Evolutionary conservation across 768 basidiomycete species (phyloP), one percentile per base, ranked within the genome.

Genomic region (Tricholoma matsutake): DNA sequence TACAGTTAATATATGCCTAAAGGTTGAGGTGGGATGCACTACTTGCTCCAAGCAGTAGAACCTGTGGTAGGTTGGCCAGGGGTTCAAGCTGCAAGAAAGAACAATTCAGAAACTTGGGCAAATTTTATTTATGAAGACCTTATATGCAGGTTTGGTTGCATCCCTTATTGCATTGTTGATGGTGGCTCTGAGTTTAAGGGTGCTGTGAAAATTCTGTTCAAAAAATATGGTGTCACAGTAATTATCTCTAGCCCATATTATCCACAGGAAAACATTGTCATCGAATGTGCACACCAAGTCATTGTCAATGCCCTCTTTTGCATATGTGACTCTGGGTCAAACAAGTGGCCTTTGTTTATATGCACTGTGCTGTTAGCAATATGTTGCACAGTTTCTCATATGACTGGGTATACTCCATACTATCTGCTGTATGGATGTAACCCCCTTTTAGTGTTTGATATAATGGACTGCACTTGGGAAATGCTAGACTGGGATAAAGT

Each of bases 71-170:
- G 61, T 13, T 72, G 69, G 70, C 60, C 67, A 0, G 70, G 71
- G 54, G 72, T 70, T 2, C 47, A 61, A 1, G 65, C 68, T 0
- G 39, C 64, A 1, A 28, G 35, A 1, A 56, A 58, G 3, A 54
- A 59, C 14, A 67, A 63, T 14, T 63, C 69, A 0, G 16, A 56
- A 4, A 51, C 39, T 1, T 61, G 71, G 34, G 70, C 68, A 10
- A 63, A 63, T 11, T 76, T 77, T 57, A 67, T 77, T 7, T 76
- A 68, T 41, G 66, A 74, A 47, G 57, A 67, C 20, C 63, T 75
- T 1, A 68, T 73, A 67, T n/a, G n/a, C n/a, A n/a, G n/a, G n/a
- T n/a, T n/a, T n/a, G n/a, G n/a, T n/a, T n/a, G n/a, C n/a, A n/a
- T n/a, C n/a, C n/a, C n/a, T n/a, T n/a, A n/a, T n/a, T n/a, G n/a